Evolutionary conservation across 2,329 filamentous ascomycete species (phyloP), one percentile per base, ranked within the genome.

Genomic region (Alternaria brassicae): DNA sequence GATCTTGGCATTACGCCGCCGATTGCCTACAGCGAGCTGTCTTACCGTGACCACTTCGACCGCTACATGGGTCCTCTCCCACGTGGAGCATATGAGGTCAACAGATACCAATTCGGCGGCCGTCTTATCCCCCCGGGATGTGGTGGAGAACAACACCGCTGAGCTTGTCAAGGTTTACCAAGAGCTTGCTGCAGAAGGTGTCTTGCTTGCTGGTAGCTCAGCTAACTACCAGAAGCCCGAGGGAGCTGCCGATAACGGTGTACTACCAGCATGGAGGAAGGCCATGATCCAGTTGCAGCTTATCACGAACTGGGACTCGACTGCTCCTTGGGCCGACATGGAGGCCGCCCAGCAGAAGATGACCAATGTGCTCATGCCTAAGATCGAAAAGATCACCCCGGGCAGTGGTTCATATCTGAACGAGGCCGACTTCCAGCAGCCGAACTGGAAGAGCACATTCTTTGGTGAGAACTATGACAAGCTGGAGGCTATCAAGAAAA

Each of bases 381-480:
- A 66, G 56, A 55, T 74, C 21, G 62, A 70, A 40, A 60, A 57
- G 17, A 34, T 68, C 10, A 69, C 66, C 8, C 62, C 62, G 3
- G 67, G 58, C n/a, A 67, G 64, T 28, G 73, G 68, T 3, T 56
- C 71, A 2, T 76, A 76, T 48, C 55, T 75, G 40, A 76, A 71
- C 51, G 73, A 76, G 51, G 72, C 69, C 4, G 67, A 74, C 47
- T 68, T 69, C 53, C 58, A 63, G 13, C 61, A 72, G 45, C 55
- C 58, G 6, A 66, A 70, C 47, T 76, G 68, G 68, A 52, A 72
- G 51, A 32, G 41, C 13, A 60, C 58, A 12, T 75, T 73, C 39
- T 76, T 61, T 54, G 72, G 72, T 0, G 25, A 9, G 3, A 69
- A 72, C 44, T 74, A 63, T 17, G 49, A 61, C 2, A 55, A 47